These are phyloP conservation scores for Paragyromitra xinjiangensis DNA, from an alignment of 495 filamentous ascomycete genomes.

Conservation along the genomic window DNA sequence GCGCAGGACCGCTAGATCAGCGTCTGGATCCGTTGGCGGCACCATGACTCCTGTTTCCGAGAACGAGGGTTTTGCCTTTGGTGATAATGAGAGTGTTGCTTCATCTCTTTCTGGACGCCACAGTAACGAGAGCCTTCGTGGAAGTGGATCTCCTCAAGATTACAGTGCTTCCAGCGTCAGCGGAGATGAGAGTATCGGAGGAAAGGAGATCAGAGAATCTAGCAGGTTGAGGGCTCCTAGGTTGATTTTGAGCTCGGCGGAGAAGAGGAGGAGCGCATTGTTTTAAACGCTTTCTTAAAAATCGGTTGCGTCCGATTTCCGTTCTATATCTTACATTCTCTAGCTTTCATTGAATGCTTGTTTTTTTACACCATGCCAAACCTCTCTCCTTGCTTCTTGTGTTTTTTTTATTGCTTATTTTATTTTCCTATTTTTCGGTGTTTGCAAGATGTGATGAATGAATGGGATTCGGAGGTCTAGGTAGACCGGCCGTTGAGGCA, in stretches of 20 bases:
- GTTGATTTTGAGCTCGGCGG: constrained; percentile 85
- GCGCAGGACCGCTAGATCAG: constrained; percentile 74
- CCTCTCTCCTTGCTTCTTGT: constrained; percentile 29
- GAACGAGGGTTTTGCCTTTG: constrained; percentile 77
- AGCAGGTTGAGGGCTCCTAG: constrained; percentile 77
- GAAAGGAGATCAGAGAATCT: constrained; percentile 63
- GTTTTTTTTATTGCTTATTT: constrained; percentile 35
- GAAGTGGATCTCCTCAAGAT: constrained; percentile 71
- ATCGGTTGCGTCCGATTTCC: constrained; percentile 16
- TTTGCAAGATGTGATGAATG: constrained; percentile 50
- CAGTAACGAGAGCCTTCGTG: constrained; percentile 80
- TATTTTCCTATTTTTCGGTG: constrained; percentile 33
- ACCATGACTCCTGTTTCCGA: constrained; percentile 91
- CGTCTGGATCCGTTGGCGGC: constrained; percentile 69
- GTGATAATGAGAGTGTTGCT: constrained; percentile 83
- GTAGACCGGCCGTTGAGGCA: constrained; percentile 13
- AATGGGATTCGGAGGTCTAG: constrained; percentile 38
- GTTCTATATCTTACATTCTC: constrained; percentile 40
- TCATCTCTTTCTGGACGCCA: constrained; percentile 81
- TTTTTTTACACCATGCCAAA: constrained; percentile 27
- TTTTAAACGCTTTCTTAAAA: constrained; percentile 59
- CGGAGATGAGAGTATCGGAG: constrained; percentile 68
- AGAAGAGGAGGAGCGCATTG: constrained; percentile 86
- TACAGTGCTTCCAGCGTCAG: constrained; percentile 71
- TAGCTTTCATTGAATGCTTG: constrained; percentile 43